Base-by-base conservation (phyloP, 352 stramenopile species). In the Globisporangium emineosum region DNA sequence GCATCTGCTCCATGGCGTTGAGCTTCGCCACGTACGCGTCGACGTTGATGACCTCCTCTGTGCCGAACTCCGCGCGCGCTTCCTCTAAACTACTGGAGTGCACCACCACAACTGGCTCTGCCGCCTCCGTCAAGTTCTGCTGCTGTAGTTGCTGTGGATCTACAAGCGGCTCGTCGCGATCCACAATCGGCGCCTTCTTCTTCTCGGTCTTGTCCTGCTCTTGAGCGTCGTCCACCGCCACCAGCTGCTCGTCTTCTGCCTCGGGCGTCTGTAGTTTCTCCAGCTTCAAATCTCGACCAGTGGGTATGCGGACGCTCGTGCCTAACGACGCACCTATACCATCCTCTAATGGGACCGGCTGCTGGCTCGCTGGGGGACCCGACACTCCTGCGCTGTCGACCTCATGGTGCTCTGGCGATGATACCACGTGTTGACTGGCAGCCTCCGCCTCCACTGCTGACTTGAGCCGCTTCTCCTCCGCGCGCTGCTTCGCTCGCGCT, bases 31-130 rank as follows among this genome's bases (percentile, higher is more conserved):
- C 45, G 49, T 52, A 52, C 21, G 32, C 21, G 23, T 65, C 49
- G 12, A 65, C 33, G 9, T 65, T 37, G 21, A 65, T 42, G 19
- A 65, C 49, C 21, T 65, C 59, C 37, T 65, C 59, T 12, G 59
- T 65, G n/a, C 49, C 59, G 15, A 51, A 50, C 32, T 59, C 59
- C 10, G 59, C 49, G 13, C 33, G 35, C 33, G 59, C 49, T 58
- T 59, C 47, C 47, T 53, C 47, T 0, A 53, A 23, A 53, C 21
- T 32, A n/a, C n/a, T n/a, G 47, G 47, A 53, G 47, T 19, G 21
- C 30, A 3, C 9, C 21, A 53, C 21, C 4, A 32, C 4, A 15
- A 17, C 13, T 6, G 13, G 13, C 15, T 2, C 13, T 5, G 7
- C 37, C 5, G 47, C 27, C 47, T 32, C 47, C 27, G 8, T 15